Percentiles rank a stretch among this genome's conserved stretches.
phyloP scores from a whole-genome alignment of 331 rosid species.

The Quercus phellos region DNA sequence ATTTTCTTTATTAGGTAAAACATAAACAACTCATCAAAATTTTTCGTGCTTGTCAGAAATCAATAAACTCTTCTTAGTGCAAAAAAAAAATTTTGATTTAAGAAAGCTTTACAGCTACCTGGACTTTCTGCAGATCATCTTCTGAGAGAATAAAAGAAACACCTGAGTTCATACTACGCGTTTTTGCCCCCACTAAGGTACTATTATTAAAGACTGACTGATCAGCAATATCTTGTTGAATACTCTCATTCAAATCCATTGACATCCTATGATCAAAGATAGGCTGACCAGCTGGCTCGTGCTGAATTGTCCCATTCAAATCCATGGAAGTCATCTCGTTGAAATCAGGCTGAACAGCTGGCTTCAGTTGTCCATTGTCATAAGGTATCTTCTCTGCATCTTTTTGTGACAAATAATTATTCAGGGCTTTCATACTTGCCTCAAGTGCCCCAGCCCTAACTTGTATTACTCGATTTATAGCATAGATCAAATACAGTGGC shows the following conservation, averaged over 20 bases:
- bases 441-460: slow-evolving; percentile 84
- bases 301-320: slow-evolving; percentile 47
- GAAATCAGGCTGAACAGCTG: slow-evolving; percentile 22
- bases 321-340: slow-evolving; percentile 38
- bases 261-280: slow-evolving; percentile 32
- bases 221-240: slow-evolving; percentile 43
- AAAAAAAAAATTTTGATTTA: not conserved
- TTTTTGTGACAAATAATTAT: slow-evolving; percentile 52
- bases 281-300: slow-evolving; percentile 30
- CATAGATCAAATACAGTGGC: slow-evolving; percentile 81
- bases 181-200: slow-evolving; percentile 32
- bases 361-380: slow-evolving; percentile 55
- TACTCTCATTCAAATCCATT: slow-evolving; percentile 65
- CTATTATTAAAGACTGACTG: slow-evolving; percentile 32
- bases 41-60: not conserved
- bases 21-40: not conserved
- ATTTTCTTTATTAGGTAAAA: not conserved
- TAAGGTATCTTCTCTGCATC: slow-evolving; percentile 33
- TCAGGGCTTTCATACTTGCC: slow-evolving; percentile 80
- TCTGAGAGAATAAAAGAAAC: slow-evolving; percentile 44
- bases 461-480: slow-evolving; percentile 90
- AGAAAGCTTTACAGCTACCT: slow-evolving; percentile 42
- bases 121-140: slow-evolving; percentile 68
- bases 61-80: slow-evolving; percentile 5
- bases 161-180: slow-evolving; percentile 19